phyloP scores from a whole-genome alignment of 2,329 filamentous ascomycete species.

The Monosporascus sp. region DNA sequence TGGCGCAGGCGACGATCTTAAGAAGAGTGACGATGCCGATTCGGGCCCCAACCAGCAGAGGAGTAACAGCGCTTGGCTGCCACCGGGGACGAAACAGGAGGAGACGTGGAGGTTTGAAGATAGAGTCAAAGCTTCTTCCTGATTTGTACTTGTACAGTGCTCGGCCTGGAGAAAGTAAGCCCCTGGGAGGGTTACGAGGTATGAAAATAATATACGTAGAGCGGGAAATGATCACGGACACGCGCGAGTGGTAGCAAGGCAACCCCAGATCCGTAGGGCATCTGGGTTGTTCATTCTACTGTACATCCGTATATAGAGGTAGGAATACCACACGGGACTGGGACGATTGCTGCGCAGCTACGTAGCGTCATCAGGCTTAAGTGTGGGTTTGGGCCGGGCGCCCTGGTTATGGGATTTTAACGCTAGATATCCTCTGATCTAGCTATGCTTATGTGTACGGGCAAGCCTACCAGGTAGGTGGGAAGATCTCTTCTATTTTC shows the following conservation, averaged over 20 bases:
- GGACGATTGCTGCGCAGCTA: neutral
- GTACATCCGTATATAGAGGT: too few relatives aligned
- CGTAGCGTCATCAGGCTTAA: too few relatives aligned
- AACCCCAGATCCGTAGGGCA: too few relatives aligned
- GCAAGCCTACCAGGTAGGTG: too few relatives aligned
- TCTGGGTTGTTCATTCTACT: too few relatives aligned
- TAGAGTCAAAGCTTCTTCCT: conserved; percentile 22
- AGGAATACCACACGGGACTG: neutral
- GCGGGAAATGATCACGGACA: neutral
- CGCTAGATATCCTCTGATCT: neutral
- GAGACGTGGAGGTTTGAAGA: conserved; percentile 67
- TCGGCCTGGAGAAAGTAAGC: neutral
- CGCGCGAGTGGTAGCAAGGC: neutral
- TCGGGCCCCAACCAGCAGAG: conserved; percentile 33
- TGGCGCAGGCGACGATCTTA: conserved; percentile 41
- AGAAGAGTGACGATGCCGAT: conserved; percentile 49
- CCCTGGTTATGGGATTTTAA: too few relatives aligned
- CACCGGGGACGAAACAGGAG: conserved; percentile 78
- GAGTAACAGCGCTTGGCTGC: conserved; percentile 55
- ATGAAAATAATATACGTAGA: neutral
- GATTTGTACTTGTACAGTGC: neutral
- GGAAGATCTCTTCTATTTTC: too few relatives aligned
- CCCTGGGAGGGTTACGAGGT: neutral
- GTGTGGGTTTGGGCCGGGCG: too few relatives aligned
- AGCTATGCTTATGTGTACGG: neutral